Evolutionary conservation across 768 basidiomycete genomes (phyloP), one percentile per base, ranked within the genome.

Genomic region (Fomitopsis pulvina): DNA sequence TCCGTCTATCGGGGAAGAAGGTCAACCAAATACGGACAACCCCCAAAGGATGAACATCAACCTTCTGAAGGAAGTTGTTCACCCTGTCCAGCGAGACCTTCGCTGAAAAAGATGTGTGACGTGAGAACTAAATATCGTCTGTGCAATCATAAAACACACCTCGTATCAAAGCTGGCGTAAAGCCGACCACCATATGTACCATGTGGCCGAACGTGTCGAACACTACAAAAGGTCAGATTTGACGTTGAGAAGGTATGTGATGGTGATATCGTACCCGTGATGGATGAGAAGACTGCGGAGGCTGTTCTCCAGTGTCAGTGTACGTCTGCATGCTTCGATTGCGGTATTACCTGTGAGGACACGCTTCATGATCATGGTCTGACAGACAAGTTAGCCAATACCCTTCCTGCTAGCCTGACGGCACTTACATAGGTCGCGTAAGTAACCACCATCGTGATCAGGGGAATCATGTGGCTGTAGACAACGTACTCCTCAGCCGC

Each of bases 361-460:
- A 50, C 66, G 44, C 50, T 69, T 67, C 65, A 72, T 65, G 3
- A 75, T 60, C 7, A 73, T 32, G 1, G 73, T 74, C 65, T 66
- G 24, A 6, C 22, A 8, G 14, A 27, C 30, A 39, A 52, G 34
- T 29, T 3, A 26, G n/a, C 20, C 46, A 45, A 14, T n/a, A 32
- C 4, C n/a, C 30, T 14, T 10, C 21, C 1, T 9, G 6, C 22
- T 9, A 40, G 32, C 9, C 12, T 9, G 1, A 2, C 11, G 3
- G 25, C 8, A 61, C 78, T 41, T 65, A 82, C 73, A 53, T 82
- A 87, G 4, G 77, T 72, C 2, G 76, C 69, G 59, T 78, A 87
- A 1, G 83, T 81, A 10, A 76, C 73, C 25, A 83, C 58, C 85
- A 88, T 88, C n/a, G 78, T 81, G 1, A 76, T 43, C 10, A 87